A percentile compares a stretch with the other conserved stretches of the same genome.
Evolutionary conservation across 305 asterid species (phyloP).

Genomic region (Solanum hybrid): DNA sequence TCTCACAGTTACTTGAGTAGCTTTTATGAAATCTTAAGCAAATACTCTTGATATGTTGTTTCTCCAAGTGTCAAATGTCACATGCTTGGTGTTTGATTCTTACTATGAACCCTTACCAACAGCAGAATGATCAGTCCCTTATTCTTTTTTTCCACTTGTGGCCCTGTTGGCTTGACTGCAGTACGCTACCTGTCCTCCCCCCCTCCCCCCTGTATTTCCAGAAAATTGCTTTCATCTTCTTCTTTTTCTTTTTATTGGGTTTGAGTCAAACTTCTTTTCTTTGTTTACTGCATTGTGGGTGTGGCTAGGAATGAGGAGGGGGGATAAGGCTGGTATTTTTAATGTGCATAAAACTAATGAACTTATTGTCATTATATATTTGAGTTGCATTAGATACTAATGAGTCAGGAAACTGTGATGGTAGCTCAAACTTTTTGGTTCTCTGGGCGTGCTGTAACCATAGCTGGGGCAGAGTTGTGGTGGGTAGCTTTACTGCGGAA

Average conservation of each 20-base stretch:
- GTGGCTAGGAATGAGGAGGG: background rate
- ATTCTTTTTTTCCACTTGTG: background rate
- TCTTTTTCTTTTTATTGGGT: background rate
- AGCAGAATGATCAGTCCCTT: background rate
- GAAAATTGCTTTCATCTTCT: background rate
- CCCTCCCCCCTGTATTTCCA: background rate
- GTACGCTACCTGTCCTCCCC: background rate
- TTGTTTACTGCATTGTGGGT: background rate
- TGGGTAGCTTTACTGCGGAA: background rate
- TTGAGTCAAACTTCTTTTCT: background rate
- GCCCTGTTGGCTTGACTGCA: background rate
- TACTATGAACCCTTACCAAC: background rate
- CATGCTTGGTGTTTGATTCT: background rate
- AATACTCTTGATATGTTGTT: background rate
- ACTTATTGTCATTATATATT: background rate
- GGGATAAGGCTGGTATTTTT: background rate
- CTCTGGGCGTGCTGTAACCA: background rate
- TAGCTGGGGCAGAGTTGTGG: background rate
- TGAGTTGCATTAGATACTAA: background rate
- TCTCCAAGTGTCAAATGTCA: slow-evolving; percentile 27
- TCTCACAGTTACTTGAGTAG: background rate
- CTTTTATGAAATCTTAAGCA: background rate
- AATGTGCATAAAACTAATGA: background rate
- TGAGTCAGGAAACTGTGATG: background rate
- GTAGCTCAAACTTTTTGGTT: background rate